Conservation (phyloP, 768 basidiomycete species). For the Hemileccinum impolitum region DNA sequence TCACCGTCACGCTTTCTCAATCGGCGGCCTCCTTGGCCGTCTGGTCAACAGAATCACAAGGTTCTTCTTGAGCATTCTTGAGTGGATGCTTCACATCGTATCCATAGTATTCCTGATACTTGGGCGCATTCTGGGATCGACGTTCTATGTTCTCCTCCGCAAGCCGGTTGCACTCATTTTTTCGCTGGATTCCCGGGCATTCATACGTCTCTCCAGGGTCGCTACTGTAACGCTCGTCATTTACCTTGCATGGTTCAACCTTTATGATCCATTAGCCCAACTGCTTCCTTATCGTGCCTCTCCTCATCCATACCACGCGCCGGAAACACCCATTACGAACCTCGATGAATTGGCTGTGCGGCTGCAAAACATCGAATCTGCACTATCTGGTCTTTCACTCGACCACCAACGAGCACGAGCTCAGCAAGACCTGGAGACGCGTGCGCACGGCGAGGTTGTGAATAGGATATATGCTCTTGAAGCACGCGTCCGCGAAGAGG, state of each 20-base stretch:
- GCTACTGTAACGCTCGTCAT: slow-evolving; percentile 40
- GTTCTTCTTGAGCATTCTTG: slow-evolving; percentile 30
- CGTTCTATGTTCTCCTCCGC: slow-evolving; percentile 45
- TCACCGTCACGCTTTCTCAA: slow-evolving; percentile 34
- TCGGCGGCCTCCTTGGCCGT: slow-evolving; percentile 45
- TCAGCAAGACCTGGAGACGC: slow-evolving; percentile 52
- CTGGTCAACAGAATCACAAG: slow-evolving; percentile 36
- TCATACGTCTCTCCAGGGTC: slow-evolving; percentile 39
- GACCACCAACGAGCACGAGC: slow-evolving; percentile 50
- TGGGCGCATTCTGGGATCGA: slow-evolving; percentile 48
- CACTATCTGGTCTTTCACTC: slow-evolving; percentile 54
- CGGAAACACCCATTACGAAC: slow-evolving; percentile 60
- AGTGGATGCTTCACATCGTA: slow-evolving; percentile 26
- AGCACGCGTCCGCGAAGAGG: slow-evolving; percentile 42
- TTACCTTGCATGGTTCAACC: slow-evolving; percentile 44
- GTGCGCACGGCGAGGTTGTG: slow-evolving; percentile 48
- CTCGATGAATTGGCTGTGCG: slow-evolving; percentile 63
- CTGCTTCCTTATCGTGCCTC: slow-evolving; percentile 34
- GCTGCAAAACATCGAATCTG: slow-evolving; percentile 60
- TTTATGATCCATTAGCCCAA: slow-evolving; percentile 36
- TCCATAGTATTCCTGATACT: slow-evolving; percentile 39
- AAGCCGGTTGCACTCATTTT: slow-evolving; percentile 45
- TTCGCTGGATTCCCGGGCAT: slow-evolving; percentile 31
- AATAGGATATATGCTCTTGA: slow-evolving; percentile 58
- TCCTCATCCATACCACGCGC: slow-evolving; percentile 44